Percentiles rank a stretch among this genome's conserved stretches.
Evolutionary conservation across 192 early-diverging fungal species (phyloP).

Genomic region (Coemansia sp.): DNA sequence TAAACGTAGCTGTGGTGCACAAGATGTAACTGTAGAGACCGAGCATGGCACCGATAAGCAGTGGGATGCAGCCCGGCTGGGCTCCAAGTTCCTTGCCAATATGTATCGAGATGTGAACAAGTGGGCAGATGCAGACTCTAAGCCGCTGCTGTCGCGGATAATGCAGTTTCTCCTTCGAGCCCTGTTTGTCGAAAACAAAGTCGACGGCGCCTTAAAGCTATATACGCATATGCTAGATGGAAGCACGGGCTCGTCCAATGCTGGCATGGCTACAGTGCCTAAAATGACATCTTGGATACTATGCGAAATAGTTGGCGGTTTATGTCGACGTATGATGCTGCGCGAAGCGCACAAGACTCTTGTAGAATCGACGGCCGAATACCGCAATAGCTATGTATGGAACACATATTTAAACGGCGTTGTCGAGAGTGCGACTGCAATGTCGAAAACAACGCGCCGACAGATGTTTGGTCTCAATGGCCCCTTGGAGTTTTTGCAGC

Average conservation of each 20-base stretch:
- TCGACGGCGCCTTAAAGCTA: constrained; percentile 9
- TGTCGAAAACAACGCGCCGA: not conserved
- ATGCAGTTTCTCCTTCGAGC: constrained; percentile 27
- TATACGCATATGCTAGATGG: constrained; percentile 8
- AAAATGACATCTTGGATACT: constrained; percentile 22
- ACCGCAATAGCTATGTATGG: constrained; percentile 23
- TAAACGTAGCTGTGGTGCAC: no score
- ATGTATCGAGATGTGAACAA: constrained; percentile 7
- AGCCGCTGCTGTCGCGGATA: constrained; percentile 12
- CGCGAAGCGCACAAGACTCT: constrained; percentile 19
- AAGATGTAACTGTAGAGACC: no score
- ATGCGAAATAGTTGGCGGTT: constrained; percentile 31
- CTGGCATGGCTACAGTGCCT: not conserved
- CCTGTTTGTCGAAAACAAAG: constrained; percentile 24
- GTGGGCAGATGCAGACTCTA: not conserved
- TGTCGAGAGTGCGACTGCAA: constrained; percentile 1
- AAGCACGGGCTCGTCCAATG: not conserved
- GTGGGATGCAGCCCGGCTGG: constrained; percentile 36
- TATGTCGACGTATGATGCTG: constrained; percentile 19
- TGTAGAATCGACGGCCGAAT: not conserved
- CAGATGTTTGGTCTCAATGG: not conserved
- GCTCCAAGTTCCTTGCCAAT: constrained; percentile 23
- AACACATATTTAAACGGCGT: constrained; percentile 45
- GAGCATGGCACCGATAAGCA: not conserved
- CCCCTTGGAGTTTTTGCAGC: constrained; percentile 6